Base-by-base conservation (phyloP, 1,284 basidiomycete species). In the Rhodofomes roseus region DNA sequence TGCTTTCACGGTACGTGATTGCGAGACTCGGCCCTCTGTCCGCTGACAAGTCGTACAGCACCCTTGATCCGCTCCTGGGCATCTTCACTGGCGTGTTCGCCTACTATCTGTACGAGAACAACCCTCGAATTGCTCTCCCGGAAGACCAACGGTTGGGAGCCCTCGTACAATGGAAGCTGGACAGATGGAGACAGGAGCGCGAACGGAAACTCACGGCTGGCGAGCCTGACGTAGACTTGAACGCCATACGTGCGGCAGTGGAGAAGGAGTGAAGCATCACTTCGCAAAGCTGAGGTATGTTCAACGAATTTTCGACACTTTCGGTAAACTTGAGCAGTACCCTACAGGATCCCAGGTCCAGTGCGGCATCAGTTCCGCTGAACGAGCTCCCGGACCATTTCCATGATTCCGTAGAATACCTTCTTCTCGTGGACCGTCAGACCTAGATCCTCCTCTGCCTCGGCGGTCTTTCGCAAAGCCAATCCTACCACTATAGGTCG, bases 71-170 rank as follows among this genome's bases (percentile, higher is more conserved):
- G 18, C 62, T 92, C 27, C 76, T 95, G 20, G 93, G 91, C 14
- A 74, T 93, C 48, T 92, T 93, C 71, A 95, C 93, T 1, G 91
- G 93, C 20, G 73, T 88, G 46, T 76, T 95, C 46, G 93, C 93
- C 1, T 95, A 87, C 73, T 86, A 92, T 71, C 82, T 96, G 23
- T 84, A 91, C 74, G 93, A 95, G 73, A 90, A 81, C 41, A 88
- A 95, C 72, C 93, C 93, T 5, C 85, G 93, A 54, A 91, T 88
- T 1, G 86, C 84, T 11, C 81, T 88, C 16, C 77, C 83, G 1
- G 76, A 80, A n/a, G 86, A 89, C 8, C 81, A 92, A 63, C 84
- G 81, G 36, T 75, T 96, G 23, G 62, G 71, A 7, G 77, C 82
- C 51, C 81, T 96, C 39, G 60, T 89, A 18, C 74, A 69, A 23